These are phyloP conservation scores for Ceratocystis huliohia DNA, from an alignment of 2,329 filamentous ascomycete species.

Conservation along the genomic window DNA sequence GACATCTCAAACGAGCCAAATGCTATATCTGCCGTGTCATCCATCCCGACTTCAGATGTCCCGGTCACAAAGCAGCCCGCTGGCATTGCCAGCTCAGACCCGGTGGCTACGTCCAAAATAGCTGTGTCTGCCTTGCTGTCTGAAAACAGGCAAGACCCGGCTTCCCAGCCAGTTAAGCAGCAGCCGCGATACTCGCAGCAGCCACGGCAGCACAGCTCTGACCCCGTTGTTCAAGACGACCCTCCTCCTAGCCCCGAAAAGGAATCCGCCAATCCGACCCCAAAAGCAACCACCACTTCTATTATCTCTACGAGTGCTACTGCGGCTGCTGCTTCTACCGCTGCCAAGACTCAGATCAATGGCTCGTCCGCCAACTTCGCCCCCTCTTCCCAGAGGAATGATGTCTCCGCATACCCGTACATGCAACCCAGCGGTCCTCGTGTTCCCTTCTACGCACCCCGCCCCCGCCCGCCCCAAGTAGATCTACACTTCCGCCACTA, in stretches of 20 bases:
- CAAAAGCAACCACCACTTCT: background rate
- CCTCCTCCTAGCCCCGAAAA: background rate
- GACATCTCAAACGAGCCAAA: background rate
- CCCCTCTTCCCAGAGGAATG: constrained; percentile 5
- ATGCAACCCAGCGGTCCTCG: constrained; percentile 6
- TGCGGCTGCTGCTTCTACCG: background rate
- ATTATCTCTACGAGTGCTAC: too few species aligned
- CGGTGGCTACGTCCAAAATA: background rate
- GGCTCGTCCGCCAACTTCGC: constrained; percentile 11
- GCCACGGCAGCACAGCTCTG: background rate
- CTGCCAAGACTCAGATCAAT: background rate
- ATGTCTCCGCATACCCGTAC: constrained; percentile 5
- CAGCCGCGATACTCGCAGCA: background rate
- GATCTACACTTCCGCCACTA: constrained; percentile 22
- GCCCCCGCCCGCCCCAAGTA: constrained; percentile 14
- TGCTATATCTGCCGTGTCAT: background rate
- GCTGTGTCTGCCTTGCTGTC: background rate
- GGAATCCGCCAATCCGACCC: background rate
- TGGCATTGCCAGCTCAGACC: background rate
- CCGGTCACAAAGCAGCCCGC: background rate
- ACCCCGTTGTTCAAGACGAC: background rate
- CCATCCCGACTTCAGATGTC: background rate
- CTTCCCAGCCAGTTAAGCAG: background rate
- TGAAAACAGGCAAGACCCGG: background rate
- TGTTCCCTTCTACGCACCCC: constrained; percentile 11